A percentile compares a stretch with the other conserved stretches of the same genome.
phyloP scores from a whole-genome alignment of 202 grass and related monocot genomes.

The Eragrostis tef region DNA sequence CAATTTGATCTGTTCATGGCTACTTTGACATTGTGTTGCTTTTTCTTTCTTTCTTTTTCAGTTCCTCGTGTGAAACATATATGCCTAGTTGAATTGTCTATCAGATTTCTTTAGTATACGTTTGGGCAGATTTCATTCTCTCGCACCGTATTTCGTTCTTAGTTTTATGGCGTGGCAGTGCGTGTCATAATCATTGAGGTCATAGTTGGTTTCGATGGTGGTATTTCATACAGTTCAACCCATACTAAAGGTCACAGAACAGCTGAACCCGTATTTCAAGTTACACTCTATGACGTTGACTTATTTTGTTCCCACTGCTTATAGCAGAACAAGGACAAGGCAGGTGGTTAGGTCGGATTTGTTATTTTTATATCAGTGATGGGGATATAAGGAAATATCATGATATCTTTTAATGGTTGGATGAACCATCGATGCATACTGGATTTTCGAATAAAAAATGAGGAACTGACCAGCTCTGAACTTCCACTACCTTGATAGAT shows the following conservation, averaged over 20 bases:
- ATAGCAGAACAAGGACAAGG: constrained; percentile 11
- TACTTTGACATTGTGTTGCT: background rate
- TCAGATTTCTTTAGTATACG: constrained; percentile 8
- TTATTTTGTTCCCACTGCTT: constrained; percentile 19
- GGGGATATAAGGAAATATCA: background rate
- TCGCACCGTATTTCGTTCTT: background rate
- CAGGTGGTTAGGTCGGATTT: constrained; percentile 25
- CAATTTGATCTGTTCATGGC: constrained; percentile 9
- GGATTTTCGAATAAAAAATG: constrained; percentile 20
- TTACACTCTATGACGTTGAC: constrained; percentile 20
- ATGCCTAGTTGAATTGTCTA: background rate
- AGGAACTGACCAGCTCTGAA: background rate
- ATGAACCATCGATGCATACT: background rate
- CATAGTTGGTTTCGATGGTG: constrained; percentile 28
- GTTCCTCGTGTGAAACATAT: background rate
- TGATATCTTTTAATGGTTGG: background rate
- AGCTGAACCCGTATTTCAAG: constrained; percentile 24
- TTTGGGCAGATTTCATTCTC: constrained; percentile 11
- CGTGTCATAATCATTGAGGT: constrained; percentile 23
- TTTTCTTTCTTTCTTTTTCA: background rate
- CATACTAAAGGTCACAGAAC: constrained; percentile 18
- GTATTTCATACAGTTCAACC: constrained; percentile 35
- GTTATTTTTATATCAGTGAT: background rate
- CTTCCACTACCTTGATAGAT: background rate
- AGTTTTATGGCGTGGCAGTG: constrained; percentile 24